phyloP scores from a whole-genome alignment of 257 asterid genomes.

The Rubia yunnanensis region DNA sequence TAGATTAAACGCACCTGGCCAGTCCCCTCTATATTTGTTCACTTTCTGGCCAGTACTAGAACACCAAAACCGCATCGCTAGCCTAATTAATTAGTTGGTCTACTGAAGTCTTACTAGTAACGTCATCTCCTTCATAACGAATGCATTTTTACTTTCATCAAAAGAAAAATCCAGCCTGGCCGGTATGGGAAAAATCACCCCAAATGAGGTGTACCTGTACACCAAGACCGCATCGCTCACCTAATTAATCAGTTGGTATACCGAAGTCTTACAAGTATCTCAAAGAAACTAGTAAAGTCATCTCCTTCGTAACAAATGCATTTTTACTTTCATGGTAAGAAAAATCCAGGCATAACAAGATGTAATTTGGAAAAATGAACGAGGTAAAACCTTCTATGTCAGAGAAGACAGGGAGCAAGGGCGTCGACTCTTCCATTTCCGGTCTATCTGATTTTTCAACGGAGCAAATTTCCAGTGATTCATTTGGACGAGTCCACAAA shows the following conservation, averaged over 20 bases:
- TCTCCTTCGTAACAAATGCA: background rate
- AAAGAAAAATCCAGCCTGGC: no score
- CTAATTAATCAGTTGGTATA: background rate
- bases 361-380: background rate
- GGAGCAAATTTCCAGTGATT: background rate
- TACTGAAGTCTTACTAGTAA: no score
- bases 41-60: background rate
- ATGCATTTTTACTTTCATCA: no score
- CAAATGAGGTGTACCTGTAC: background rate
- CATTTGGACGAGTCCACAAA: background rate
- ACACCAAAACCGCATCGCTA: no score
- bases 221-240: background rate
- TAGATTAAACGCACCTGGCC: background rate
- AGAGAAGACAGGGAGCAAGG: background rate
- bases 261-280: background rate
- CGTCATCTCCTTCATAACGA: no score
- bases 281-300: background rate
- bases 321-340: background rate
- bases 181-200: background rate
- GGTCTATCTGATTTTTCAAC: background rate
- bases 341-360: background rate
- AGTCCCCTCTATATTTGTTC: background rate
- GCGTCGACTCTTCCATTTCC: background rate
- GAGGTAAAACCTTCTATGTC: background rate
- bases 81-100: no score